Conservation (phyloP, 331 rosid genomes). For the Rosa hybrid region DNA sequence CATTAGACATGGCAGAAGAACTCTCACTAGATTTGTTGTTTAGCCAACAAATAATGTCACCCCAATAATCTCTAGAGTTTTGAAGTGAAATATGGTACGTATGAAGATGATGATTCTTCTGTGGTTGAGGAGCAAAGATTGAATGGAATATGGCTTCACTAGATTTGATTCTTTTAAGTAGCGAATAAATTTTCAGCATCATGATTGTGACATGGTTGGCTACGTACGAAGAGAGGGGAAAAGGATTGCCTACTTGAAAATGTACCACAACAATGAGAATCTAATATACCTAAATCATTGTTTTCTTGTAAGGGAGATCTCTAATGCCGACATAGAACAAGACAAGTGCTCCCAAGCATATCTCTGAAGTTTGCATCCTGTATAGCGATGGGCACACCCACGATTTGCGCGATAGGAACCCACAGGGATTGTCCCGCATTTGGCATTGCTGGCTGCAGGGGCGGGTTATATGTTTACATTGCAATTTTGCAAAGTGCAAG, state of each 20-base stretch:
- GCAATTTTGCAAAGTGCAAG: too few species aligned
- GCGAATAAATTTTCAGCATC: background rate
- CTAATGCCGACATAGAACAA: too few species aligned
- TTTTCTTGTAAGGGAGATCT: too few species aligned
- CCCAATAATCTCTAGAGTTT: background rate
- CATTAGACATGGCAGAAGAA: background rate
- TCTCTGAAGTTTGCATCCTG: too few species aligned
- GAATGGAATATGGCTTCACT: background rate
- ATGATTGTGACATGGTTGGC: background rate
- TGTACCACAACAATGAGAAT: background rate
- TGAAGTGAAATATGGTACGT: background rate
- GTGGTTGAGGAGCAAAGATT: background rate
- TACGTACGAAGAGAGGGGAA: background rate
- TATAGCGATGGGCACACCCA: too few species aligned
- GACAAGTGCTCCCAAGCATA: too few species aligned
- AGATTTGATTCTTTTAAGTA: background rate
- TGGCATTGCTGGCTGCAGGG: too few species aligned
- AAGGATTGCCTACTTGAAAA: background rate
- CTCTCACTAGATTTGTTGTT: background rate
- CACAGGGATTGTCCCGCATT: too few species aligned
- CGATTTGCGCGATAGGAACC: too few species aligned
- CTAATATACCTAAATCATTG: background rate
- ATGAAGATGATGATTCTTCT: background rate
- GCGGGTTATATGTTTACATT: too few species aligned
- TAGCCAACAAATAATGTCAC: background rate